Evolutionary conservation across 495 filamentous ascomycete species (phyloP).

Genomic region (Penicillium macrosclerotiorum): DNA sequence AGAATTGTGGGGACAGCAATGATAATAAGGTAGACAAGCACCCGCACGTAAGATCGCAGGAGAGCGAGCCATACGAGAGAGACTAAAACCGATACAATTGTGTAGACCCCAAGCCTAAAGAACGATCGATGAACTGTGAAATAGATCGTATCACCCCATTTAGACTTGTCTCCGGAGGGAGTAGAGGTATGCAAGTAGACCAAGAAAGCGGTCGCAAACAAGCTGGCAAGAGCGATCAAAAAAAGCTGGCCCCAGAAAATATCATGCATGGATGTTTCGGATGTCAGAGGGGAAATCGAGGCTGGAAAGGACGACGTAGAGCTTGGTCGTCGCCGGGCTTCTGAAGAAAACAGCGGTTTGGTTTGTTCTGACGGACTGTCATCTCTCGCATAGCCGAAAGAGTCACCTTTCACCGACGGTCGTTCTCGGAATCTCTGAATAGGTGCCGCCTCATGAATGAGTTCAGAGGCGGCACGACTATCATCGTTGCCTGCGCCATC

Average conservation of each 20-base stretch:
- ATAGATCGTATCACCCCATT: conserved; percentile 89
- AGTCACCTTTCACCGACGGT: conserved; percentile 33
- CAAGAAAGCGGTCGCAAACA: conserved; percentile 84
- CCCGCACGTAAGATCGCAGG: conserved; percentile 78
- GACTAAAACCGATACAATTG: conserved; percentile 81
- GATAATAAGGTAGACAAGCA: conserved; percentile 72
- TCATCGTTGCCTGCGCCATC: conserved; percentile 41
- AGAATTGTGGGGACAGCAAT: conserved; percentile 82
- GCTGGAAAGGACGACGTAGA: conserved; percentile 38
- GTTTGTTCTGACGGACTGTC: conserved; percentile 50
- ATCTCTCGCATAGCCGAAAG: conserved; percentile 31
- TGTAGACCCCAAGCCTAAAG: conserved; percentile 85
- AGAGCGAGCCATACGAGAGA: conserved; percentile 89
- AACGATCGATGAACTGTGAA: conserved; percentile 83
- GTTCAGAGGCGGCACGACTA: conserved; percentile 56
- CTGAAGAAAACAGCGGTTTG: conserved; percentile 33
- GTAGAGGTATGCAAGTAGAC: conserved; percentile 82
- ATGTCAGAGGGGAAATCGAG: conserved; percentile 49
- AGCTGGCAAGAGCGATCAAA: conserved; percentile 73
- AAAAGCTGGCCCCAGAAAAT: conserved; percentile 90
- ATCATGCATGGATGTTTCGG: conserved; percentile 69
- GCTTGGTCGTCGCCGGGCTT: conserved; percentile 40
- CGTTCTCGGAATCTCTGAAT: conserved; percentile 77
- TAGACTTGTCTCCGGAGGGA: conserved; percentile 58
- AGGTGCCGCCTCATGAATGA: conserved; percentile 67